phyloP scores from a whole-genome alignment of 2,329 filamentous ascomycete genomes.

The Cladophialophora carrionii region DNA sequence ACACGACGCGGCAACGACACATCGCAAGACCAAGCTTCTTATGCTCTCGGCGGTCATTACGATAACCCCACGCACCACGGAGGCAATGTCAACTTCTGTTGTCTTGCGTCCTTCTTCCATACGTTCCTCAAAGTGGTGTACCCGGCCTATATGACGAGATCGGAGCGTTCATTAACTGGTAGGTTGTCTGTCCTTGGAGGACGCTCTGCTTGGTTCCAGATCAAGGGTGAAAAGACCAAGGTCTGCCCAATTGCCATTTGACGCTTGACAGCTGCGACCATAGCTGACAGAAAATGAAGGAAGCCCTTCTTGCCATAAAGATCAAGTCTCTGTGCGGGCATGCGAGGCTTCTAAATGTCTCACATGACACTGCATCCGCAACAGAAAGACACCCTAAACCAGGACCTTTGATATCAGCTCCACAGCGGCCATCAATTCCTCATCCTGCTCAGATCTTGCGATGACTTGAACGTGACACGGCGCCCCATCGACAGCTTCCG shows the following conservation, averaged over 20 bases:
- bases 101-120: neutral
- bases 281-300: neutral
- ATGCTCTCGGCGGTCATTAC: neutral
- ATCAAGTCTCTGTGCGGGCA: neutral
- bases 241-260: neutral
- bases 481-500: slow-evolving; percentile 38
- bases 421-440: slow-evolving; percentile 41
- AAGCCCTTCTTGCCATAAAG: neutral
- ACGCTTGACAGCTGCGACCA: neutral
- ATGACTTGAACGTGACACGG: slow-evolving; percentile 40
- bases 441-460: slow-evolving; percentile 39
- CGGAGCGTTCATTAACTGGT: too few relatives aligned
- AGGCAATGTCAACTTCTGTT: neutral
- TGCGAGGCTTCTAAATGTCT: neutral
- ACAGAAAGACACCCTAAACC: slow-evolving; percentile 4
- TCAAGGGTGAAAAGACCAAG: neutral
- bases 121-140: neutral
- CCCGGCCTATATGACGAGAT: neutral
- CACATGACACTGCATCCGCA: neutral
- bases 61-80: neutral
- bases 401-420: slow-evolving; percentile 38
- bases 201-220: neutral
- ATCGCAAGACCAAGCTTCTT: neutral
- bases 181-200: neutral
- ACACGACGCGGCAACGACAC: neutral